These are phyloP conservation scores for Barnettozyma vustinii DNA, from an alignment of 805 yeast species.

Conservation along the genomic window DNA sequence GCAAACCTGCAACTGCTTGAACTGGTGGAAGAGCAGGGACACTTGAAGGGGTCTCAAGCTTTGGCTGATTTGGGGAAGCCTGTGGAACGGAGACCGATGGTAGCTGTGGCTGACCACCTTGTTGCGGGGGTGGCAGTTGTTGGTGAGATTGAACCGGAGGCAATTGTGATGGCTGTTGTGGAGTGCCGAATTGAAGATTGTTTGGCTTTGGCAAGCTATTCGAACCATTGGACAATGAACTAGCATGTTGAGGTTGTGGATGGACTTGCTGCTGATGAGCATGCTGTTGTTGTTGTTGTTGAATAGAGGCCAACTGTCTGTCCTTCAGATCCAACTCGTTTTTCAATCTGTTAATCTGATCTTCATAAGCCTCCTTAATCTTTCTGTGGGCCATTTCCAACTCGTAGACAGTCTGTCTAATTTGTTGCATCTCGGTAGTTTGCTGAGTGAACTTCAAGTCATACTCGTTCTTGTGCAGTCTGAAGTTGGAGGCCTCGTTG, in stretches of 20 bases:
- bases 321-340: constrained; percentile 80
- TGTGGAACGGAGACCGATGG: constrained; percentile 14
- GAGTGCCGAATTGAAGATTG: constrained; percentile 18
- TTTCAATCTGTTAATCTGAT: constrained; percentile 81
- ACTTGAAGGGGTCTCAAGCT: constrained; percentile 18
- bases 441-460: constrained; percentile 89
- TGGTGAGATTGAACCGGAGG: constrained; percentile 31
- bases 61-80: constrained; percentile 29
- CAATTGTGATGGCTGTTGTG: constrained; percentile 30
- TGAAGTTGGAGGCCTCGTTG: constrained; percentile 78
- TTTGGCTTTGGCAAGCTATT: constrained; percentile 23
- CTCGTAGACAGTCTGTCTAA: constrained; percentile 90
- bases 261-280: constrained; percentile 17
- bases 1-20: constrained; percentile 1
- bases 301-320: constrained; percentile 41
- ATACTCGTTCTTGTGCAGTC: constrained; percentile 88
- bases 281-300: constrained; percentile 41
- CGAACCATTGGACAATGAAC: constrained; percentile 22
- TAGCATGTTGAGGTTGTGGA: constrained; percentile 17
- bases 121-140: constrained; percentile 25
- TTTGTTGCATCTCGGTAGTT: constrained; percentile 87
- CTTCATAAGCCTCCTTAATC: constrained; percentile 94
- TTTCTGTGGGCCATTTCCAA: constrained; percentile 90
- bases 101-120: constrained; percentile 22
- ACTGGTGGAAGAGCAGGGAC: constrained; percentile 17